phyloP scores from a whole-genome alignment of 768 basidiomycete genomes.

The Fomitopsis pulvina region DNA sequence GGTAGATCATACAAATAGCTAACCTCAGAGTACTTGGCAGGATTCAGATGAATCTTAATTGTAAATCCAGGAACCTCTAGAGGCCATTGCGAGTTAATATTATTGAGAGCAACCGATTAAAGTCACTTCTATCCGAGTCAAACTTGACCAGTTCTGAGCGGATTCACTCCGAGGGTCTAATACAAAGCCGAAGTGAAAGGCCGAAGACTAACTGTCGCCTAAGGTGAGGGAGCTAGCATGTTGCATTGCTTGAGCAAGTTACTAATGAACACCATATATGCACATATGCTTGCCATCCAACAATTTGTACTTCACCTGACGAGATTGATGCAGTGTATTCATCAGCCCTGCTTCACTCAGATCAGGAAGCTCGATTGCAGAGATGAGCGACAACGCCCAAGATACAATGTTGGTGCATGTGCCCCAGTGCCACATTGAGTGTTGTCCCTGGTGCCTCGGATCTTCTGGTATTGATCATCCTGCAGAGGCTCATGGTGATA shows the following conservation, averaged over 20 bases:
- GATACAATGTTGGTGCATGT: slow-evolving; percentile 55
- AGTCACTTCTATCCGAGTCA: slow-evolving; percentile 68
- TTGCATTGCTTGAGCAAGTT: no score
- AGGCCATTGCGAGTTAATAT: slow-evolving; percentile 46
- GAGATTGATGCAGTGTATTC: slow-evolving; percentile 52
- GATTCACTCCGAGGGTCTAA: slow-evolving; percentile 82
- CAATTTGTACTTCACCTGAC: slow-evolving; percentile 53
- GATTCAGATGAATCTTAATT: slow-evolving; percentile 78
- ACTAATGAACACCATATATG: slow-evolving; percentile 17
- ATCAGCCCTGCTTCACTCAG: slow-evolving; percentile 69
- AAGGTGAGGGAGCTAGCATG: slow-evolving; percentile 61
- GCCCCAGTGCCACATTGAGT: slow-evolving; percentile 30
- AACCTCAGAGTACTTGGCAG: slow-evolving; percentile 62
- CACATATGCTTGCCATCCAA: slow-evolving; percentile 63
- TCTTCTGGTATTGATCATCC: no score
- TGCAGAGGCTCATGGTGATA: no score
- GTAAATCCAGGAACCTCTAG: slow-evolving; percentile 55
- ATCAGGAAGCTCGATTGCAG: slow-evolving; percentile 65
- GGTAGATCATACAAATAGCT: slow-evolving; percentile 6
- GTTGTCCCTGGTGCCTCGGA: no score
- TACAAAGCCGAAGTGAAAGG: slow-evolving; percentile 63
- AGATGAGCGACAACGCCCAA: slow-evolving; percentile 64
- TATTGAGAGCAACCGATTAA: background rate
- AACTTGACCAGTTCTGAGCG: slow-evolving; percentile 80
- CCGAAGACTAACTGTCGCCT: slow-evolving; percentile 62